A percentile compares a stretch with the other conserved stretches of the same genome.
Evolutionary conservation across 2,329 filamentous ascomycete genomes (phyloP).

Genomic region (Eurotiales sp.): DNA sequence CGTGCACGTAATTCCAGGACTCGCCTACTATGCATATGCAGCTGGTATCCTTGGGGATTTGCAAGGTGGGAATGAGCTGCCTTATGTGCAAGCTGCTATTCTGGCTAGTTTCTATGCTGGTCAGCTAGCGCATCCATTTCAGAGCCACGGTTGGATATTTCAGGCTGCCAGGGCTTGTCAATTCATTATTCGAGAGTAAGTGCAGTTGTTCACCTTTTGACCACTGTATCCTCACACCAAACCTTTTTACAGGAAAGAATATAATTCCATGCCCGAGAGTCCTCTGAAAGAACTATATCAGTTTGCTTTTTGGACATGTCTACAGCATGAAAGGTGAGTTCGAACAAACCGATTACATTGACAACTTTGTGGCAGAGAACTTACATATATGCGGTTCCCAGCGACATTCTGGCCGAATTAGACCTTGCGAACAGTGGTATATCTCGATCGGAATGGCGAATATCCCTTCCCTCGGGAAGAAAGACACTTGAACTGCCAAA

Average conservation of each 20-base stretch:
- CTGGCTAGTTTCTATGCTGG: constrained; percentile 85
- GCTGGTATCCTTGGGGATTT: constrained; percentile 82
- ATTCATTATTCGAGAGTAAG: constrained; percentile 71
- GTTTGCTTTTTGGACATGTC: constrained; percentile 86
- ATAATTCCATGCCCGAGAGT: constrained; percentile 28
- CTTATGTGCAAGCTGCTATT: constrained; percentile 79
- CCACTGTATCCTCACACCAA: constrained; percentile 9
- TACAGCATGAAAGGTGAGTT: constrained; percentile 82
- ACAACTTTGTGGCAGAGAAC: background rate
- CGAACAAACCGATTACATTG: background rate
- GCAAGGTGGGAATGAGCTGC: constrained; percentile 71
- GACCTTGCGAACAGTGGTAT: constrained; percentile 61
- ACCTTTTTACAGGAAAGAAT: constrained; percentile 30
- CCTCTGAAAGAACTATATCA: constrained; percentile 59
- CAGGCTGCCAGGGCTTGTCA: constrained; percentile 60
- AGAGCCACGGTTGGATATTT: constrained; percentile 72
- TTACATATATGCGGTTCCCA: constrained; percentile 31
- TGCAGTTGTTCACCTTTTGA: background rate
- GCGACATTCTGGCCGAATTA: constrained; percentile 88
- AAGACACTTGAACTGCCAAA: constrained; percentile 30
- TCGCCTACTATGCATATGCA: constrained; percentile 85
- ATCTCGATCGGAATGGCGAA: constrained; percentile 50
- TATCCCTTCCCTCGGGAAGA: constrained; percentile 37
- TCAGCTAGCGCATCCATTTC: constrained; percentile 79
- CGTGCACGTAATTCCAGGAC: constrained; percentile 79